Conservation (phyloP, 176 grass and related monocot genomes). For the Bothriochloa decipiens region DNA sequence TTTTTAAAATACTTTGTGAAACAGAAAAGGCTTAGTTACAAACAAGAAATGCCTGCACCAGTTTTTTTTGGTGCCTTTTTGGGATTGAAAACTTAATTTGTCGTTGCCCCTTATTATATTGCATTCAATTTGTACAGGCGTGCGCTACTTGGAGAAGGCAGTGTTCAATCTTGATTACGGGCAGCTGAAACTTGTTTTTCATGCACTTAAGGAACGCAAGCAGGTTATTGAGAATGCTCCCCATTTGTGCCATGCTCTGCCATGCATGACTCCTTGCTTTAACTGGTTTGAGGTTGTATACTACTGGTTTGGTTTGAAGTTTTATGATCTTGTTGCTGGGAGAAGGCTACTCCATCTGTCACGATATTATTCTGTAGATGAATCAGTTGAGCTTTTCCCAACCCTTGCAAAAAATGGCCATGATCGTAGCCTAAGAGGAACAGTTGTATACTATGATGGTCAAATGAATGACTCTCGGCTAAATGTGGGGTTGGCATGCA, state of each 20-base stretch:
- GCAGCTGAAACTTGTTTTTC: constrained; percentile 93
- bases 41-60: constrained; percentile 2
- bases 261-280: constrained; percentile 99
- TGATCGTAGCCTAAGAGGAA: constrained; percentile 79
- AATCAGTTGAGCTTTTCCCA: constrained; percentile 90
- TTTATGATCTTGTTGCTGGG: constrained; percentile 93
- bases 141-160: constrained; percentile 96
- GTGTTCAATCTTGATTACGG: constrained; percentile 96
- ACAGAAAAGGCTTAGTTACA: not conserved
- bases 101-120: not conserved
- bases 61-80: constrained; percentile 2
- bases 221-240: constrained; percentile 93
- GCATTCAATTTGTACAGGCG: constrained; percentile 57
- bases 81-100: constrained; percentile 27
- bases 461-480: constrained; percentile 96
- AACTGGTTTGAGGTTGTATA: constrained; percentile 95
- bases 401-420: constrained; percentile 73
- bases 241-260: constrained; percentile 86
- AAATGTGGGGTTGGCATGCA: constrained; percentile 93
- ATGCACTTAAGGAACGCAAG: constrained; percentile 90
- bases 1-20: not conserved
- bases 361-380: constrained; percentile 90
- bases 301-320: constrained; percentile 90
- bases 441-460: constrained; percentile 95
- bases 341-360: constrained; percentile 88